phyloP scores from a whole-genome alignment of 2,329 filamentous ascomycete species.

The Pseudogymnoascus sp. region DNA sequence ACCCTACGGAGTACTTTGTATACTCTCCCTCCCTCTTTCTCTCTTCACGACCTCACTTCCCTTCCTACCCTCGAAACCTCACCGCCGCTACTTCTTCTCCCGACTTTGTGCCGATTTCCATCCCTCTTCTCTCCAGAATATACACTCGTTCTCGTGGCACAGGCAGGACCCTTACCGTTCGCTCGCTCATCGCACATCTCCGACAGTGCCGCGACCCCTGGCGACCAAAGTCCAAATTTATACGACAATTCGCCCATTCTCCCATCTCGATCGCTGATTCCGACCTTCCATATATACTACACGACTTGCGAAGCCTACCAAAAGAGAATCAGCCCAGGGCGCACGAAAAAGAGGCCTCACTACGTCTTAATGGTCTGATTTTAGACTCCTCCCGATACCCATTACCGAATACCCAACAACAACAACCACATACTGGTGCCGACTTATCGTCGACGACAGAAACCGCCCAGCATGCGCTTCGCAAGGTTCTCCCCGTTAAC shows the following conservation, averaged over 20 bases:
- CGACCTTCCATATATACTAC: not conserved
- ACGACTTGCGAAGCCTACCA: not conserved
- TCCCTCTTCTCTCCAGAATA: not conserved
- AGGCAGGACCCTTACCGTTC: conserved; percentile 1
- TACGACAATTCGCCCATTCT: not conserved
- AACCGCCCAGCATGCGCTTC: conserved; percentile 6
- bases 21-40: not conserved
- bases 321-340: not conserved
- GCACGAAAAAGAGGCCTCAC: not conserved
- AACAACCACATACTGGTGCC: not conserved
- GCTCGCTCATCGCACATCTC: not conserved
- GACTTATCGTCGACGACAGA: not conserved
- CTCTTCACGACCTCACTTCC: not conserved
- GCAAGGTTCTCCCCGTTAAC: not conserved
- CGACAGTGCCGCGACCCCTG: not conserved
- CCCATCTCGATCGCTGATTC: not conserved
- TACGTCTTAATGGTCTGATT: conserved; percentile 2
- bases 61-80: not conserved
- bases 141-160: not conserved
- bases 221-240: not conserved
- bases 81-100: not conserved
- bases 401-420: not conserved
- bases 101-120: not conserved
- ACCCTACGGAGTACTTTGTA: too few relatives aligned
- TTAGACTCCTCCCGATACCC: not conserved